Base-by-base conservation (phyloP, 31 red algal genomes). In the Porphyra umbilicalis region DNA sequence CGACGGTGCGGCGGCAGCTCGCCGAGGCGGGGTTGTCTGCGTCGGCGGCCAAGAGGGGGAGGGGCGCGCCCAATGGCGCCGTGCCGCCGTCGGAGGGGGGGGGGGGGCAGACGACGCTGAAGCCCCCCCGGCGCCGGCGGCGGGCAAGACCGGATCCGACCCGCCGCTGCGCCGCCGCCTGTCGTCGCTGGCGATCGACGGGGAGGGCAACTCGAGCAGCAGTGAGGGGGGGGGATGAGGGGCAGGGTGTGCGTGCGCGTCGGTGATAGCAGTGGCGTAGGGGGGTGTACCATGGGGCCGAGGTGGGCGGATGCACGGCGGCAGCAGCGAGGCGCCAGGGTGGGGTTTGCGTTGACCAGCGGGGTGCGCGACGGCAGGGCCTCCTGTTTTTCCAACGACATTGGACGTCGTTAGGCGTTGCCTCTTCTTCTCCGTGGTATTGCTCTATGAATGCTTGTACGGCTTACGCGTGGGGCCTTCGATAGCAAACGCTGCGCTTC, bases 1-100 rank as follows among this genome's bases (percentile, higher is more conserved):
- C 76, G 34, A 38, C 44, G 32, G 34, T 79, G 85, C 85, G 81
- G 79, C 71, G 76, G 33, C 35, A 81, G 35, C 32, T 88, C 46
- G 67, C 68, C 18, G 39, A 38, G 20, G 40, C 79, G 34, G 77
- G 75, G 16, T 15, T 75, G 20, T 25, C 75, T 32, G 76, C 38
- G 32, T 77, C 77, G 34, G 34, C 39, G 38, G 80, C 36, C 37
- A 57, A 82, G 79, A 80, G 85, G 36, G 39, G 33, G 31, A 31
- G 36, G 57, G 18, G 39, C 33, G 35, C 57, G 57, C 57, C 57
- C 57, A 71, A 71, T 71, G 57, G 57, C 25, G 20, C 25, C 25
- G 57, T 71, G 57, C 57, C 57, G 57, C 57, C 57, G 57, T 29
- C 57, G 25, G 57, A 2, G 57, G 1, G 25, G 0, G 57, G 57